Evolutionary conservation across 208 protist genomes (phyloP).

Genomic region (Crithidia acanthocephali): DNA sequence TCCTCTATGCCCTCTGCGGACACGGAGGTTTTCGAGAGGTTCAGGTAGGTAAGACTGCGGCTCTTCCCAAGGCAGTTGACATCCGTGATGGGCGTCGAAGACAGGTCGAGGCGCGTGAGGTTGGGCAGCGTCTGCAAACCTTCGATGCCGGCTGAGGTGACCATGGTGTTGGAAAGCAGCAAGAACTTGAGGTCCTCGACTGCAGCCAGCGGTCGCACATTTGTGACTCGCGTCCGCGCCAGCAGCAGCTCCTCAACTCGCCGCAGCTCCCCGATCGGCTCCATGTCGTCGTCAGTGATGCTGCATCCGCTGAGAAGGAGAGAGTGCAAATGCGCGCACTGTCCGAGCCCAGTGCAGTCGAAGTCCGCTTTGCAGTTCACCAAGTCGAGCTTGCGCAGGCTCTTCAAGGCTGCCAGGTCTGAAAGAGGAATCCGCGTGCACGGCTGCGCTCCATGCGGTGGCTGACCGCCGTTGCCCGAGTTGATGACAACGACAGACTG

Average conservation of each 20-base stretch:
- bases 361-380: slow-evolving; percentile 16
- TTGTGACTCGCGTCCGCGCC: slow-evolving; percentile 23
- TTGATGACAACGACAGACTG: slow-evolving; percentile 16
- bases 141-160: slow-evolving; percentile 21
- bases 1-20: slow-evolving; percentile 19
- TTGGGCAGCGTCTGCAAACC: slow-evolving; percentile 25
- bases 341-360: slow-evolving; percentile 23
- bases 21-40: slow-evolving; percentile 32
- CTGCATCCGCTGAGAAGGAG: slow-evolving; percentile 34
- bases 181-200: slow-evolving; percentile 19
- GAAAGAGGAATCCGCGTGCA: slow-evolving; percentile 22
- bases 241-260: slow-evolving; percentile 31
- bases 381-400: slow-evolving; percentile 25
- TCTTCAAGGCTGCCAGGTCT: slow-evolving; percentile 13
- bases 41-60: slow-evolving; percentile 25
- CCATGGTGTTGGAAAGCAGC: slow-evolving; percentile 26
- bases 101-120: slow-evolving; percentile 33
- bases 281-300: slow-evolving; percentile 19
- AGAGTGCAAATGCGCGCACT: slow-evolving; percentile 22
- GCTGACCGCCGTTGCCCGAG: not conserved
- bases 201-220: slow-evolving; percentile 12
- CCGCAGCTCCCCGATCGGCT: slow-evolving; percentile 19
- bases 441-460: not conserved
- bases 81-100: slow-evolving; percentile 26
- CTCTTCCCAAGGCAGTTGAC: slow-evolving; percentile 17